These are phyloP conservation scores for Aspergillus carbonarius DNA, from an alignment of 2,329 filamentous ascomycete species.

Conservation along the genomic window DNA sequence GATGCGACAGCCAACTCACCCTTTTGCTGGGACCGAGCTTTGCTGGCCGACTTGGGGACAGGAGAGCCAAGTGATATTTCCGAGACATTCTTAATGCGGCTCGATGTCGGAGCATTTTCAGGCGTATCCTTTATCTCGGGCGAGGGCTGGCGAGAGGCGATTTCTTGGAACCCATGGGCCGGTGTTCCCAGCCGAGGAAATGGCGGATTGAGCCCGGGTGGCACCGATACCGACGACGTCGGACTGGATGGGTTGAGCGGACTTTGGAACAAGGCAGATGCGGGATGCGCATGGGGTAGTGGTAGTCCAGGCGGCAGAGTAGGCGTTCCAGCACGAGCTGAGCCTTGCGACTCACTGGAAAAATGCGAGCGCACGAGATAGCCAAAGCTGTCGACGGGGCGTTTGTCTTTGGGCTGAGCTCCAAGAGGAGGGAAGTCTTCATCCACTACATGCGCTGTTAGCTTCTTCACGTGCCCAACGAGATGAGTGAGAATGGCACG, in stretches of 20 bases:
- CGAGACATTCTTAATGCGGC: constrained; percentile 30
- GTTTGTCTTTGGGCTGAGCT: constrained; percentile 36
- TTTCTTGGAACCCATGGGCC: constrained; percentile 25
- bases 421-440: constrained; percentile 50
- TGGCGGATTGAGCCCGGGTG: constrained; percentile 28
- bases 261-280: constrained; percentile 34
- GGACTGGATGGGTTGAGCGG: constrained; percentile 31
- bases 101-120: constrained; percentile 21
- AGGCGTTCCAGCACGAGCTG: constrained; percentile 39
- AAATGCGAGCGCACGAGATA: constrained; percentile 37
- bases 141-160: constrained; percentile 26
- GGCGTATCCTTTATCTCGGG: constrained; percentile 26
- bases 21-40: constrained; percentile 26
- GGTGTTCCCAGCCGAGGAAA: constrained; percentile 31
- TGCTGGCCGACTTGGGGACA: constrained; percentile 34
- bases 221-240: constrained; percentile 28
- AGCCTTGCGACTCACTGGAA: constrained; percentile 29
- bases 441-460: constrained; percentile 40
- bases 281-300: constrained; percentile 42
- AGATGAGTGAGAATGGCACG: constrained; percentile 10
- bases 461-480: constrained; percentile 17
- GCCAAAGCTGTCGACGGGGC: constrained; percentile 36
- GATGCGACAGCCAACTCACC: constrained; percentile 16
- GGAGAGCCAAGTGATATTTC: constrained; percentile 46
- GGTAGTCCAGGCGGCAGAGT: constrained; percentile 43